Evolutionary conservation across 495 filamentous ascomycete genomes (phyloP).

Genomic region (Talaromyces nanjingensis): DNA sequence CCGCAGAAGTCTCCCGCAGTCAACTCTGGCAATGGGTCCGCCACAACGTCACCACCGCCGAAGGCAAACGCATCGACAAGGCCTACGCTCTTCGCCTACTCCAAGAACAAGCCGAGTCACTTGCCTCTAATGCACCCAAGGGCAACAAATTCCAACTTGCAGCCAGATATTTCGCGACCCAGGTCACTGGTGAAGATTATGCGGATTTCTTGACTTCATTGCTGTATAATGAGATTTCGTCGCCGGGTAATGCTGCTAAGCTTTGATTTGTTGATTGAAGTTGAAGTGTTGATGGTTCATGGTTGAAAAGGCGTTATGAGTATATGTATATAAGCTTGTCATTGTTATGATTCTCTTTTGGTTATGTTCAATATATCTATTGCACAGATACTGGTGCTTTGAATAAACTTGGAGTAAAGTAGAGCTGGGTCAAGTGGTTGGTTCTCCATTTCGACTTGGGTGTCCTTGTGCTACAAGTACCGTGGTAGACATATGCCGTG

Average conservation of each 20-base stretch:
- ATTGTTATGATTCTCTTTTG: background rate
- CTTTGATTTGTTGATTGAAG: conserved; percentile 41
- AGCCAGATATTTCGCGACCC: conserved; percentile 82
- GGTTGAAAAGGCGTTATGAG: background rate
- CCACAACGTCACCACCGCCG: conserved; percentile 77
- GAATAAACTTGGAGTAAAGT: too few relatives aligned
- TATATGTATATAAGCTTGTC: background rate
- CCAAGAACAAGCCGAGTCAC: conserved; percentile 73
- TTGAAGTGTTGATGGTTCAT: background rate
- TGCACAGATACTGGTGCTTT: too few relatives aligned
- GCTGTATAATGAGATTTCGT: conserved; percentile 94
- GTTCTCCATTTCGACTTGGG: background rate
- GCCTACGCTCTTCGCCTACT: conserved; percentile 79
- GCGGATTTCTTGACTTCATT: conserved; percentile 88
- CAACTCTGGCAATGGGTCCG: conserved; percentile 96
- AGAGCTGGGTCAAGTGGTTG: too few relatives aligned
- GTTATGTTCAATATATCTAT: background rate
- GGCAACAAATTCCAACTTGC: conserved; percentile 91
- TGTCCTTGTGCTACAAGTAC: background rate
- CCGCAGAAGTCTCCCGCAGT: conserved; percentile 85
- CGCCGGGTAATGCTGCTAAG: conserved; percentile 75
- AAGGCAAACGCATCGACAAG: conserved; percentile 93
- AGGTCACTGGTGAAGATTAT: conserved; percentile 96
- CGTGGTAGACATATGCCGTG: background rate
- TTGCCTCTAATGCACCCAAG: conserved; percentile 69